A percentile compares a stretch with the other conserved stretches of the same genome.
Conservation (phyloP, 2,329 filamentous ascomycete genomes). For the Fusarium globosum region DNA sequence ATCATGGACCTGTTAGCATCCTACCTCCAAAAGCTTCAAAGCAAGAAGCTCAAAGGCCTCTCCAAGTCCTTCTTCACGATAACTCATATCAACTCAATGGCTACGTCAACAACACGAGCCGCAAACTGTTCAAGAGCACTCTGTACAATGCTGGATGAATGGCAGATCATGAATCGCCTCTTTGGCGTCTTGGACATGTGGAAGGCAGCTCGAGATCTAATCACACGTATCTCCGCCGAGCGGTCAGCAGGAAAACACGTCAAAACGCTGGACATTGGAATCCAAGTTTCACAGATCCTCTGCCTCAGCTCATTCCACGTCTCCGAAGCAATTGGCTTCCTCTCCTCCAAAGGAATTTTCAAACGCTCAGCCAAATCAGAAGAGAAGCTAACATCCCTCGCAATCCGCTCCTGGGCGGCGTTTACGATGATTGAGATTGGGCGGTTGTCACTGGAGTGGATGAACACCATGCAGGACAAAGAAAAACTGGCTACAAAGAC, state of each 20-base stretch:
- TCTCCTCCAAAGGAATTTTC: background rate
- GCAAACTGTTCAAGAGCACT: background rate
- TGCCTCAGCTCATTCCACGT: slow-evolving; percentile 9
- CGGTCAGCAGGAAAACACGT: accelerated
- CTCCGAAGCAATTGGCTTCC: background rate
- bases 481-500: background rate
- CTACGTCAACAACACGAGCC: background rate
- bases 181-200: slow-evolving; percentile 4
- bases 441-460: background rate
- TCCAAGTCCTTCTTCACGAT: background rate
- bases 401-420: slow-evolving; percentile 7
- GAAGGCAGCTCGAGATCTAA: background rate
- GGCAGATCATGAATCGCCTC: slow-evolving; percentile 14
- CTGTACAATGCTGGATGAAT: background rate
- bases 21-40: background rate
- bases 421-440: slow-evolving; percentile 6
- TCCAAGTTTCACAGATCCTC: background rate
- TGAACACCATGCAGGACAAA: too few species aligned
- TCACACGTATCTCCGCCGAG: accelerated
- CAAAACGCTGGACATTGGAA: accelerated
- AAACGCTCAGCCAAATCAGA: background rate
- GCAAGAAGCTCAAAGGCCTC: background rate
- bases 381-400: background rate
- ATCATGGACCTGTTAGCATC: background rate
- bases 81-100: background rate